Evolutionary conservation across 371 early-diverging fungal species (phyloP), one percentile per base, ranked within the genome.

Genomic region (Enterocytospora artemiae): DNA sequence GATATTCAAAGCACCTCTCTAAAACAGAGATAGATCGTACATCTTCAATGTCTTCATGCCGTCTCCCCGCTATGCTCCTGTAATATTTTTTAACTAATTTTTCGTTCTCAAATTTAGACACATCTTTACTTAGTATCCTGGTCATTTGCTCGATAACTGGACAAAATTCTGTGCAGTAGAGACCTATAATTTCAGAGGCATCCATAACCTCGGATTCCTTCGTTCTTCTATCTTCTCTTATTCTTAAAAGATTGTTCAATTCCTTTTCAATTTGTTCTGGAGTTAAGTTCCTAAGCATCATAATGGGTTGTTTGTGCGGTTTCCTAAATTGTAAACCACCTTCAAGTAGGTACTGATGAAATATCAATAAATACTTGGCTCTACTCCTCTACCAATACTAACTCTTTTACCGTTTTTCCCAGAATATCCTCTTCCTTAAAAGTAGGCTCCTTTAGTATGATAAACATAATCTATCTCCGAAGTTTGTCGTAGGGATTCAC

Each of bases 31-130:
- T 86, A 34, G 91, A 86, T 22, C 91, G 83, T 33, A 93, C 85
- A 74, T 91, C 92, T 34, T 86, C 87, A 0, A 89, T 89, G 30
- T 90, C 75, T 0, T 87, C 85, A 59, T 85, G 84, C n/a, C 84
- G 85, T 59, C 82, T 84, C 4, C 90, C 93, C 0, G 93, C 90
- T 1, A 88, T 87, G 0, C 89, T 84, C 58, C 92, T 81, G 16
- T 85, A 81, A 58, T 85, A 91, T 9, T 85, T 81, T 73, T 91
- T 93, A 1, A 93, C 88, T 0, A 85, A 34, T 34, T 59, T 25
- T 5, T 70, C 49, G 30, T 46, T 33, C 41, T 74, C 74, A 49
- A 59, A 74, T 4, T 39, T 44, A 3, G 55, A 55, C 18, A 70
- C 37, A 36, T 74, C 70, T 31, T 63, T 63, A 16, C 62, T 52